Percentiles rank a stretch among this genome's conserved stretches.
Conservation (phyloP, 2,329 filamentous ascomycete species). For the Lachnellula cervina region DNA sequence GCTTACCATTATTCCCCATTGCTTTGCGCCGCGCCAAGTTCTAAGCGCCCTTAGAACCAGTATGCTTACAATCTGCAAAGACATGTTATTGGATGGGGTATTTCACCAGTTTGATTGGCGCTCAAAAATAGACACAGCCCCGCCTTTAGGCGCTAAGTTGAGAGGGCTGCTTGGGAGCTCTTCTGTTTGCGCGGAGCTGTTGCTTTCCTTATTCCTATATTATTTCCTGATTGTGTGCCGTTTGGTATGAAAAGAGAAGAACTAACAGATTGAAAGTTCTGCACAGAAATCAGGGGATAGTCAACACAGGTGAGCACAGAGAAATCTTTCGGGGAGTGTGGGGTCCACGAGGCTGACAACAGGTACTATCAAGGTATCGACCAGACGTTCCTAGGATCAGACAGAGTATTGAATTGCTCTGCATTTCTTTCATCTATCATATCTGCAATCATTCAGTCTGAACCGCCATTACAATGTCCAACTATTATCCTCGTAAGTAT, state of each 20-base stretch:
- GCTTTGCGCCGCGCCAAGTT: neutral
- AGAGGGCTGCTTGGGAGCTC: slow-evolving; percentile 5
- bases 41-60: slow-evolving; percentile 17
- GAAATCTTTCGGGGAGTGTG: neutral
- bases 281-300: neutral
- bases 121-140: slow-evolving; percentile 26
- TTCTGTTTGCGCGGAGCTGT: neutral
- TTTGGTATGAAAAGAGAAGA: neutral
- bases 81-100: slow-evolving; percentile 14
- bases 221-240: neutral
- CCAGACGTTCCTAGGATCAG: neutral
- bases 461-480: slow-evolving; percentile 21
- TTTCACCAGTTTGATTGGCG: slow-evolving; percentile 11
- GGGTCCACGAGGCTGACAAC: slow-evolving; percentile 12
- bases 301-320: neutral
- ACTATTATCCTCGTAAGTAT: slow-evolving; percentile 32
- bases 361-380: neutral
- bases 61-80: neutral
- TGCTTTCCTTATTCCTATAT: neutral
- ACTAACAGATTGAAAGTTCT: neutral
- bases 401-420: slow-evolving; percentile 11
- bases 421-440: neutral
- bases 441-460: neutral
- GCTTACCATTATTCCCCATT: neutral
- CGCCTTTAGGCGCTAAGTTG: slow-evolving; percentile 2